Percentiles rank a stretch among this genome's conserved stretches.
Evolutionary conservation across 2,329 filamentous ascomycete species (phyloP).

Genomic region (Verticillium albo-atrum): DNA sequence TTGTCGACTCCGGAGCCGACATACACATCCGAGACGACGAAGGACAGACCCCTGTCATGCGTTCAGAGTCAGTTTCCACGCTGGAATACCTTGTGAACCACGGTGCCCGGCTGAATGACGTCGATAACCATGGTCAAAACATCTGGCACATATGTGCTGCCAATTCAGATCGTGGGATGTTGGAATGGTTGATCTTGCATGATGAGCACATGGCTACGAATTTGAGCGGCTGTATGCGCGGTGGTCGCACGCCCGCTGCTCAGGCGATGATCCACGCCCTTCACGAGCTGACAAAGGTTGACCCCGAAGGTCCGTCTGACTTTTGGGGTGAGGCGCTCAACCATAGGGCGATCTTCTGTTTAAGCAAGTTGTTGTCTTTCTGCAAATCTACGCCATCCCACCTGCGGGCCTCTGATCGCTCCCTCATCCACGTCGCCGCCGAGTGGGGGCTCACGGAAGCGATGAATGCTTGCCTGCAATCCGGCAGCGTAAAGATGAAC

Average conservation of each 20-base stretch:
- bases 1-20: slow-evolving; percentile 21
- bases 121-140: slow-evolving; percentile 24
- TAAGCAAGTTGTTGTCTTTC: background rate
- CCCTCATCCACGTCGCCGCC: slow-evolving; percentile 14
- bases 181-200: slow-evolving; percentile 23
- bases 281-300: background rate
- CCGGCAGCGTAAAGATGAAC: slow-evolving; percentile 2
- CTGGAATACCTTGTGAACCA: slow-evolving; percentile 21
- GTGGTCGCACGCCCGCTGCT: slow-evolving; percentile 23
- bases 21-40: slow-evolving; percentile 19
- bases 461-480: slow-evolving; percentile 10
- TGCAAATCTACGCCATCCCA: background rate
- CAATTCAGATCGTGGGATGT: slow-evolving; percentile 21
- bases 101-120: slow-evolving; percentile 20
- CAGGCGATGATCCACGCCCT: slow-evolving; percentile 19
- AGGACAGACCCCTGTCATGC: slow-evolving; percentile 30
- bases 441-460: slow-evolving; percentile 21
- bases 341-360: background rate
- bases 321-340: background rate
- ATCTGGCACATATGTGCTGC: slow-evolving; percentile 33
- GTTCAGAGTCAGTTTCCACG: slow-evolving; percentile 19
- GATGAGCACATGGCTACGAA: slow-evolving; percentile 23
- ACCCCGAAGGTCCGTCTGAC: background rate
- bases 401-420: background rate
- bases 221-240: slow-evolving; percentile 13